These are phyloP conservation scores for Zygotorulaspora chibaensis DNA, from an alignment of 805 yeast species.

Conservation along the genomic window DNA sequence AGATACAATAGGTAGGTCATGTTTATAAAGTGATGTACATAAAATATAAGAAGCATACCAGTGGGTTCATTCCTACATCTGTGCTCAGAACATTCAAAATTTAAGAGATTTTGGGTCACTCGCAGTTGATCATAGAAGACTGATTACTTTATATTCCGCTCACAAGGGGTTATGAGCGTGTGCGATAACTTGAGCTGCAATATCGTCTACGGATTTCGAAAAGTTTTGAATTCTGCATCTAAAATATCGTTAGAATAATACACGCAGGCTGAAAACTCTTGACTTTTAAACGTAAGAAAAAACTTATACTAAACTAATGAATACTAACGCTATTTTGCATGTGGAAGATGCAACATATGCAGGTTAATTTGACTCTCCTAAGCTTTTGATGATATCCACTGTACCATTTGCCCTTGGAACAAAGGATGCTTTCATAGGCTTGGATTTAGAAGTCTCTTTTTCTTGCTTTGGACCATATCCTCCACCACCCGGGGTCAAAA, in stretches of 20 bases:
- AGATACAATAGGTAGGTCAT: not conserved
- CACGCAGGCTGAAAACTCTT: not conserved
- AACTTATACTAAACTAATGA: not conserved
- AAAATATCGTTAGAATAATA: too few species aligned
- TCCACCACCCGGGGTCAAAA: conserved; percentile 82
- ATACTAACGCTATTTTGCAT: not conserved
- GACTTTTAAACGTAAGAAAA: not conserved
- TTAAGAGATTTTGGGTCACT: too few species aligned
- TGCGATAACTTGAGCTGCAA: too few species aligned
- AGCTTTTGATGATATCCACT: not conserved
- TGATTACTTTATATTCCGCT: too few species aligned
- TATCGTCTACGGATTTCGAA: too few species aligned
- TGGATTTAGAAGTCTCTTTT: not conserved
- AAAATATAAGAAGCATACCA: not conserved
- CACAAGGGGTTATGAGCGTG: too few species aligned
- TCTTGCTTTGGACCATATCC: conserved; percentile 51
- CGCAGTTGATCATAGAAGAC: too few species aligned
- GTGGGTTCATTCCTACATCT: too few species aligned
- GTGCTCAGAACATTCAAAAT: too few species aligned
- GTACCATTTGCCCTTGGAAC: conserved; percentile 2
- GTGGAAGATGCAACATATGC: not conserved
- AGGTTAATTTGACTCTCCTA: conserved; percentile 1
- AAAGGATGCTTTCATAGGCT: not conserved
- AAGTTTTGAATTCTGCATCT: too few species aligned
- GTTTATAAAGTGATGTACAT: not conserved